Evolutionary conservation across 306 rosid species (phyloP).

Genomic region (Rubus idaeus): DNA sequence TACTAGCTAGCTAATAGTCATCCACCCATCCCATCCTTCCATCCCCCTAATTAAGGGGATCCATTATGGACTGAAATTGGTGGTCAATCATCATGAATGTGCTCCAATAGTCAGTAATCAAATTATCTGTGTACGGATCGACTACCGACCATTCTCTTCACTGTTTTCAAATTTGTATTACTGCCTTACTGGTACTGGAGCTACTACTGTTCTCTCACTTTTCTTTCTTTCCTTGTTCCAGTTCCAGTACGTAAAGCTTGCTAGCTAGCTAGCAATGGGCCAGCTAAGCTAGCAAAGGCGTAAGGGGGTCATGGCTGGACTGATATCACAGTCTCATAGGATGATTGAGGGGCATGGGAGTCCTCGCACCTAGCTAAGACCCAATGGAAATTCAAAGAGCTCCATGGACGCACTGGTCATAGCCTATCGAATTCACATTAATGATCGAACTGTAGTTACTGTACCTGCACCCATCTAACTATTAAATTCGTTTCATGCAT

Average conservation of each 20-base stretch:
- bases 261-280: no score
- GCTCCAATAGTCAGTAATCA: neutral
- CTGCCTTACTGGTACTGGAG: neutral
- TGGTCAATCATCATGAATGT: neutral
- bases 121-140: neutral
- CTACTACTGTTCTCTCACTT: neutral
- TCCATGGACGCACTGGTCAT: neutral
- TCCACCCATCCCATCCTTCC: neutral
- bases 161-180: neutral
- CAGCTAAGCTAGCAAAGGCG: no score
- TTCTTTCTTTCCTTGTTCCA: neutral
- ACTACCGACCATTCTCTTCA: neutral
- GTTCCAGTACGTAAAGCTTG: neutral
- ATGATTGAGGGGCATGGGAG: neutral
- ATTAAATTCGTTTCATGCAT: no score
- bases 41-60: constrained; percentile 1
- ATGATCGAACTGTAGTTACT: no score
- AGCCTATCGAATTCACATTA: no score
- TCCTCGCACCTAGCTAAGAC: neutral
- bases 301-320: neutral
- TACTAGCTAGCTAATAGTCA: neutral
- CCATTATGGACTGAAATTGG: neutral
- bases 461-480: no score
- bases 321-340: neutral
- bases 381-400: neutral